Evolutionary conservation across 2,329 filamentous ascomycete species (phyloP), one percentile per base, ranked within the genome.

Genomic region (Anisogramma anomala): DNA sequence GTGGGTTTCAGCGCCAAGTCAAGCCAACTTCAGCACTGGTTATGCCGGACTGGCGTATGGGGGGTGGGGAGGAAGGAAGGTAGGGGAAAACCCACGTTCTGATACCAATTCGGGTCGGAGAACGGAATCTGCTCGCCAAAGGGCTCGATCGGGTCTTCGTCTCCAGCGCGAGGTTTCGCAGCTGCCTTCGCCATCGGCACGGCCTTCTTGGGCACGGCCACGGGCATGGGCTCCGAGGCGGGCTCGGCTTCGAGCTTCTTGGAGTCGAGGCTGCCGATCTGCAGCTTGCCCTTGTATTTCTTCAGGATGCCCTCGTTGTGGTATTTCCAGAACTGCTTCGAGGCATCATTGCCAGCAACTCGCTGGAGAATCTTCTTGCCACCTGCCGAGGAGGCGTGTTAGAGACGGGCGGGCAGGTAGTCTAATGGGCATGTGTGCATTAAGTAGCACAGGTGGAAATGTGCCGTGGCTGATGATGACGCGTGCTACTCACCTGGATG

Each of bases 61-160:
- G n/a, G n/a, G n/a, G n/a, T n/a, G n/a, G n/a, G n/a, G n/a, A n/a
- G n/a, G n/a, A n/a, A n/a, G n/a, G 6, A 13, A 22, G 7, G 4
- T n/a, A 3, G 6, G 7, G 14, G 37, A 38, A 10, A 23, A 60
- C 85, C 62, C 70, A 93, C 86, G 51, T 80, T 81, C 62, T 94
- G 88, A 63, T 95, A 95, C 91, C 91, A 98, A 34, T 75, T 77
- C 10, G 91, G 91, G 55, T 98, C 91, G 20, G 78, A 83, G 58
- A 93, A 96, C 23, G 91, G 91, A 49, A 98, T 80, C 58, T 91
- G 71, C 51, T 83, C 77, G 46, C 91, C 91, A 58, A 77, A 96
- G 0, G 82, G 72, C 55, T 96, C 89, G 39, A 94, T 69, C 3
- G 87, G 71, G 62, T 88, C 85, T 46, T 79, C 70, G 48, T 79